Evolutionary conservation across 73 alveolate genomes (phyloP), one percentile per base, ranked within the genome.

Genomic region (Stentor coeruleus): DNA sequence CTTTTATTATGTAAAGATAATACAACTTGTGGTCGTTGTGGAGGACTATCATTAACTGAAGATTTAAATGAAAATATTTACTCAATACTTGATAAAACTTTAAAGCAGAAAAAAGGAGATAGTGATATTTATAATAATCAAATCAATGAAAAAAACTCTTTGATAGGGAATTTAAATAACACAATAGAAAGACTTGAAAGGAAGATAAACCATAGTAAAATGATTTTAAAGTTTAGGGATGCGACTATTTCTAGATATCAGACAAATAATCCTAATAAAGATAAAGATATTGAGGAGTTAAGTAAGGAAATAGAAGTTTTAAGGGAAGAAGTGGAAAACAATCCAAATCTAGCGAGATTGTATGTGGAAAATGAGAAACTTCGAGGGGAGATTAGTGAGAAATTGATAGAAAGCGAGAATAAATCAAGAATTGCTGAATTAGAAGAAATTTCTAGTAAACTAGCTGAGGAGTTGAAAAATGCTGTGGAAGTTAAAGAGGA

Each of bases 211-310:
- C n/a, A 81, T 37, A 84, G 74, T 76, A 83, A 83, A 31, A 35
- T 74, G 85, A 37, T 83, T 57, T 39, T 83, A 14, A 83, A 83
- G 55, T 40, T 38, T 57, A 72, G 85, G 20, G 79, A 83, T 1
- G 35, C 58, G 31, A 74, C 84, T 35, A 74, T 83, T 81, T 38
- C 66, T 26, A 11, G 77, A 77, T 1, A 40, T 14, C 77, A 58
- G n/a, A 38, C 42, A n/a, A n/a, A 38, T 1, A 36, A 3, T 0
- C 1, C 66, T 14, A 76, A 38, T 35, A 72, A 42, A n/a, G 84
- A 74, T 28, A 15, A 28, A 1, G 77, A 31, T 26, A 15, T 83
- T 31, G 39, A 73, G 38, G 39, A 37, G 3, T 40, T 73, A 6
- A 72, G 33, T n/a, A 31, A 4, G 3, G 85, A 83, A 74, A 74